Conservation (phyloP, 169 alveolate genomes). For the Toxoplasma gondii region DNA sequence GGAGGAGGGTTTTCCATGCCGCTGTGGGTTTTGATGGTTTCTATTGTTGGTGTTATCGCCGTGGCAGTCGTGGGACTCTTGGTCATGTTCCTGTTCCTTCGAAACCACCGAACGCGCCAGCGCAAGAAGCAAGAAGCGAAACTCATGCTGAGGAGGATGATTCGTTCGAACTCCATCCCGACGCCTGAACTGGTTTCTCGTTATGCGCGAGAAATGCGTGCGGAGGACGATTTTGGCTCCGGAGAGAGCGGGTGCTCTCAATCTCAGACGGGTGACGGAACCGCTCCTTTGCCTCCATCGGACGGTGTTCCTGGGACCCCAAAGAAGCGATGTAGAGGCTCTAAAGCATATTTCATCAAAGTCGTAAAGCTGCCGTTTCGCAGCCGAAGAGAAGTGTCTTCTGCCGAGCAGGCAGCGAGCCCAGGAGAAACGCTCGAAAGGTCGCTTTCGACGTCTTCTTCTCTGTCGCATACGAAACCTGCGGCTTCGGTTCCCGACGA, state of each 20-base stretch:
- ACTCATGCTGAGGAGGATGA: neutral
- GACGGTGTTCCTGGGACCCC: no score
- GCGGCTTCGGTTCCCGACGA: neutral
- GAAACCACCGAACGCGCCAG: neutral
- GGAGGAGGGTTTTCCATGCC: neutral
- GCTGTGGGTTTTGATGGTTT: neutral
- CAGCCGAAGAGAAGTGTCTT: neutral
- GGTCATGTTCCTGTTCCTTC: neutral
- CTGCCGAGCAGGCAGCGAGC: no score
- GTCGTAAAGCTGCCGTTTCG: neutral
- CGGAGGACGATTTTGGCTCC: neutral
- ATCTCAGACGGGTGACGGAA: neutral
- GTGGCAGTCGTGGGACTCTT: neutral
- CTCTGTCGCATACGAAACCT: neutral
- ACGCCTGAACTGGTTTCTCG: neutral
- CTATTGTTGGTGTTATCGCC: neutral
- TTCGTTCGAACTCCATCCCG: neutral
- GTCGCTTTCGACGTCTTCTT: neutral
- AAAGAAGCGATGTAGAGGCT: no score
- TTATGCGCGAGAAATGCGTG: slow-evolving; percentile 12
- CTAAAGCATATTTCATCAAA: neutral
- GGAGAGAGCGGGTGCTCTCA: neutral
- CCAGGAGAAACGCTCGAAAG: neutral
- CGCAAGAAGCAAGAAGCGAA: neutral
- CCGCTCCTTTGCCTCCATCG: no score